These are phyloP conservation scores for Arachnomyces sp. DNA, from an alignment of 2,329 filamentous ascomycete genomes.

Conservation along the genomic window DNA sequence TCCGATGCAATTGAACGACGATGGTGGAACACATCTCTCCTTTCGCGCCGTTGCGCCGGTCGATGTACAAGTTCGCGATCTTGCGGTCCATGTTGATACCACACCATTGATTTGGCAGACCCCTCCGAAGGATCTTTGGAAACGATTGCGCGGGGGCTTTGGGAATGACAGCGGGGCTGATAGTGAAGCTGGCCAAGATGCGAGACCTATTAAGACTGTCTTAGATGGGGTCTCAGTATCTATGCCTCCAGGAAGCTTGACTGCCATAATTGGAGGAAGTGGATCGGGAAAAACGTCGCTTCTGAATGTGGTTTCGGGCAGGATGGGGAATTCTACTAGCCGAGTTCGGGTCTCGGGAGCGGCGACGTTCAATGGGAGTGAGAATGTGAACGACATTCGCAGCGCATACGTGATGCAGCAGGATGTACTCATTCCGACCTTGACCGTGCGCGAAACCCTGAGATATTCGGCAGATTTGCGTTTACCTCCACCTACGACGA, in stretches of 20 bases:
- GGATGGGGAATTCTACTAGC: slow-evolving; percentile 47
- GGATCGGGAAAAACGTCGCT: slow-evolving; percentile 66
- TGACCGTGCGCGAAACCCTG: slow-evolving; percentile 69
- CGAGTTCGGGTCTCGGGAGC: slow-evolving; percentile 45
- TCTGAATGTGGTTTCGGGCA: slow-evolving; percentile 62
- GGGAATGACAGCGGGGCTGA: slow-evolving; percentile 1
- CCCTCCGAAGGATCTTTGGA: slow-evolving; percentile 24
- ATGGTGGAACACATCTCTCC: slow-evolving; percentile 20
- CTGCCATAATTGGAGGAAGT: slow-evolving; percentile 66
- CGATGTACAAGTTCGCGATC: slow-evolving; percentile 27
- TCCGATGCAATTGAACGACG: too few species aligned
- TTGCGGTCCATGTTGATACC: slow-evolving; percentile 27
- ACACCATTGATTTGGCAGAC: slow-evolving; percentile 26
- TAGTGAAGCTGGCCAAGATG: too few species aligned
- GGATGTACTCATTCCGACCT: slow-evolving; percentile 61
- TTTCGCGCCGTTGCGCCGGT: slow-evolving; percentile 34
- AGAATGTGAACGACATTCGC: slow-evolving; percentile 40
- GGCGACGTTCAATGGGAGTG: slow-evolving; percentile 53
- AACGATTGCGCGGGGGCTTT: slow-evolving; percentile 21
- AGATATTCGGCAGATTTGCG: slow-evolving; percentile 64
- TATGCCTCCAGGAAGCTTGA: slow-evolving; percentile 58
- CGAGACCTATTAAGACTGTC: slow-evolving; percentile 38
- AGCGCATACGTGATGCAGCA: slow-evolving; percentile 60
- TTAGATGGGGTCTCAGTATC: slow-evolving; percentile 56
- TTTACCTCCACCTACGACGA: slow-evolving; percentile 54